phyloP scores from a whole-genome alignment of 208 protist species.

The Trypanosoma lewisi region DNA sequence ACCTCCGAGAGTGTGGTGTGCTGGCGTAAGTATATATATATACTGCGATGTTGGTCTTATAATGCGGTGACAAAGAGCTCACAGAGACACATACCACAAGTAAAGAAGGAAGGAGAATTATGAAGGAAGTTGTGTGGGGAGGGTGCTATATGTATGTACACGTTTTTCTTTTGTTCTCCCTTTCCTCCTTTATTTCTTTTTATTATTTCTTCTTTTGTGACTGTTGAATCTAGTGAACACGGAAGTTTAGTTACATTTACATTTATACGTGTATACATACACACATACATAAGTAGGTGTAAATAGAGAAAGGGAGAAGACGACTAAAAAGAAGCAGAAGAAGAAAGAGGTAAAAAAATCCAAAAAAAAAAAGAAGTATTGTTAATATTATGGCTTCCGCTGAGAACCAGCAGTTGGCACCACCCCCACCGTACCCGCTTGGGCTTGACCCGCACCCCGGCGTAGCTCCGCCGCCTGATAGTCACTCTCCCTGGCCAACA shows the following conservation, averaged over 20 bases:
- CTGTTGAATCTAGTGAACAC: no score
- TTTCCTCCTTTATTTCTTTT: no score
- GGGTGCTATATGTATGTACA: not conserved
- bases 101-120: slow-evolving; percentile 1
- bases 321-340: not conserved
- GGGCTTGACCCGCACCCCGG: not conserved
- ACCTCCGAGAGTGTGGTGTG: slow-evolving; percentile 47
- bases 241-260: no score
- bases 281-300: not conserved
- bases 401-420: not conserved
- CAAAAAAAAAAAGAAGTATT: not conserved
- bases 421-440: slow-evolving; percentile 8
- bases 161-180: not conserved
- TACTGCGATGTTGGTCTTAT: no score
- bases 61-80: no score
- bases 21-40: slow-evolving; percentile 9
- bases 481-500: slow-evolving; percentile 28
- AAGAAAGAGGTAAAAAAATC: not conserved
- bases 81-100: no score
- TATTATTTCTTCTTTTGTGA: no score
- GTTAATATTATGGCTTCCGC: slow-evolving; percentile 1
- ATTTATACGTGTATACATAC: slow-evolving; percentile 9
- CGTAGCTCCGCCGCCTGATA: not conserved
- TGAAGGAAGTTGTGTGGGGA: slow-evolving; percentile 1
- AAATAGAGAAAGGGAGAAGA: not conserved